Evolutionary conservation across 345 rosid species (phyloP).

Genomic region (Raphanus sativus): DNA sequence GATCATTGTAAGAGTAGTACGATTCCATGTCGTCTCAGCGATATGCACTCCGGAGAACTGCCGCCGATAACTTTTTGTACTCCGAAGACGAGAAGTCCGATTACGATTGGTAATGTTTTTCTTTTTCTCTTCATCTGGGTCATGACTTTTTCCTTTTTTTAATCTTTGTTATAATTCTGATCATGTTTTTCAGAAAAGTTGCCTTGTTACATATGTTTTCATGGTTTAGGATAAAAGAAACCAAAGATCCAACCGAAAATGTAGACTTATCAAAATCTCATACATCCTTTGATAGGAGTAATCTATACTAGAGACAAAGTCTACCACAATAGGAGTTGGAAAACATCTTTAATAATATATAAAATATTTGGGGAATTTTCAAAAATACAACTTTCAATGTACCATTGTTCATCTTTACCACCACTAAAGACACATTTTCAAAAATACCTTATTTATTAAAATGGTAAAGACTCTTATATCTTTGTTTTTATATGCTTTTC

Average conservation of each 20-base stretch:
- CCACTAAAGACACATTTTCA: too few relatives aligned
- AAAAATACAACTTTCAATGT: too few relatives aligned
- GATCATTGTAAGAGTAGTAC: constrained; percentile 13
- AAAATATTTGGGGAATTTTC: too few relatives aligned
- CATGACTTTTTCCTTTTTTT: not conserved
- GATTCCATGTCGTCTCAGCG: constrained; percentile 37
- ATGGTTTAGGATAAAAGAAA: not conserved
- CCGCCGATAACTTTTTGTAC: constrained; percentile 61
- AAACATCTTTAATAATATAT: too few relatives aligned
- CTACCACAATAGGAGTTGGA: too few relatives aligned
- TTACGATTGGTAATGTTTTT: constrained; percentile 35
- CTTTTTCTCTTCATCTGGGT: not conserved
- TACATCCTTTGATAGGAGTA: not conserved
- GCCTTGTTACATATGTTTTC: not conserved
- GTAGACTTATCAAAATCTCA: not conserved
- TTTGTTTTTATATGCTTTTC: too few relatives aligned
- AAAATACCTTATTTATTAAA: too few relatives aligned
- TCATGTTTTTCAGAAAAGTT: not conserved
- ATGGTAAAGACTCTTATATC: too few relatives aligned
- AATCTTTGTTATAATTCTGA: not conserved
- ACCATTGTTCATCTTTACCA: too few relatives aligned
- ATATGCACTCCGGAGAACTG: constrained; percentile 43
- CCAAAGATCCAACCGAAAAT: not conserved
- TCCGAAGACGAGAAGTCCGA: constrained; percentile 33
- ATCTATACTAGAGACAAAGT: too few relatives aligned